phyloP scores from a whole-genome alignment of 1,284 basidiomycete species.

The Boletus calvinii region DNA sequence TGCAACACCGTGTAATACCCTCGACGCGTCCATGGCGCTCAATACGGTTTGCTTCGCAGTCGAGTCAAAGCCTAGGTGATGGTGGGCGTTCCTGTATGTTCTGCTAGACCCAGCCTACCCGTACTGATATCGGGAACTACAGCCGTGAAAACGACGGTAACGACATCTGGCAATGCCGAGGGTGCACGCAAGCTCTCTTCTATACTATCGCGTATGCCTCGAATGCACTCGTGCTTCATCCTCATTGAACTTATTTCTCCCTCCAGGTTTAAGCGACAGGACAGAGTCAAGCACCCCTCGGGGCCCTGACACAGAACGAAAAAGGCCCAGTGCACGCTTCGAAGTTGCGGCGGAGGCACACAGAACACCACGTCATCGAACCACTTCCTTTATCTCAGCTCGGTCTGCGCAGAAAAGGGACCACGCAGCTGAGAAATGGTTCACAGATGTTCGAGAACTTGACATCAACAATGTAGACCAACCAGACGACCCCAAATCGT shows the following conservation, averaged over 20 bases:
- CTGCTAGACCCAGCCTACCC: not conserved
- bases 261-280: conserved; percentile 21
- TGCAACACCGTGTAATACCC: conserved; percentile 12
- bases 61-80: conserved; percentile 1
- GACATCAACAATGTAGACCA: conserved; percentile 13
- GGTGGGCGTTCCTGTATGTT: not conserved
- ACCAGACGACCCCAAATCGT: not conserved
- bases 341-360: not conserved
- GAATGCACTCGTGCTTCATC: not conserved
- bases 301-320: conserved; percentile 1
- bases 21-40: conserved; percentile 8
- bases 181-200: not conserved
- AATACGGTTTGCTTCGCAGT: conserved; percentile 9
- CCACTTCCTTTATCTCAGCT: conserved; percentile 25
- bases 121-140: conserved; percentile 10
- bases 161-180: not conserved
- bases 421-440: conserved; percentile 27
- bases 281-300: conserved; percentile 4
- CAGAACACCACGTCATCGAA: conserved; percentile 1
- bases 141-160: conserved; percentile 7
- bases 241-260: not conserved
- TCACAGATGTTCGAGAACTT: conserved; percentile 22
- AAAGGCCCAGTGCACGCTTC: not conserved
- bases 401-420: conserved; percentile 27
- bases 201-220: conserved; percentile 27